Conservation (phyloP, 768 basidiomycete genomes). For the Cystofilobasidium bisporidii region DNA sequence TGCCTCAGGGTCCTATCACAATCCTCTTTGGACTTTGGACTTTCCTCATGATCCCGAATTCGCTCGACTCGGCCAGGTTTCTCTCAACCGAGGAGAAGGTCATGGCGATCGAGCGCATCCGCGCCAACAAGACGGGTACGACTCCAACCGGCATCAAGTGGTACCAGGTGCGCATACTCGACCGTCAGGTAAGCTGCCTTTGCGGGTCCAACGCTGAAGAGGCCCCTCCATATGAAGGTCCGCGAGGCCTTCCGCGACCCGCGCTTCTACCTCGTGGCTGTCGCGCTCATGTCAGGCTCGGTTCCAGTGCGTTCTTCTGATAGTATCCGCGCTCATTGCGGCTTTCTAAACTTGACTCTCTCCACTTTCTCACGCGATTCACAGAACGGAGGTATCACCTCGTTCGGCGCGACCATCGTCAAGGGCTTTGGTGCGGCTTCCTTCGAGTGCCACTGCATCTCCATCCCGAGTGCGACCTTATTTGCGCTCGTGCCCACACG, state of each 20-base stretch:
- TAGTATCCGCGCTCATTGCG: no score
- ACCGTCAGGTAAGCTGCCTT: no score
- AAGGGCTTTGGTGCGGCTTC: neutral
- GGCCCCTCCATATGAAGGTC: no score
- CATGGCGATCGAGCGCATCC: conserved; percentile 7
- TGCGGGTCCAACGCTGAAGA: no score
- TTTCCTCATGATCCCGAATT: neutral
- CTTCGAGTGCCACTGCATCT: no score
- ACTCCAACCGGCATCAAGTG: neutral
- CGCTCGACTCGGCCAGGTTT: neutral
- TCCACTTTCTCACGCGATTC: no score
- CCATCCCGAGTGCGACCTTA: no score
- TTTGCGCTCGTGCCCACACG: no score
- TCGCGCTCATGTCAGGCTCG: neutral
- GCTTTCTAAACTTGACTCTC: no score
- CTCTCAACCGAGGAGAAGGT: neutral
- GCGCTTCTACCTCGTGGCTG: conserved; percentile 3
- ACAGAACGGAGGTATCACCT: conserved; percentile 8
- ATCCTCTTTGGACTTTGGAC: neutral
- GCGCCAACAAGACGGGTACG: conserved; percentile 6
- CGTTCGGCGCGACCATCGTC: conserved; percentile 2
- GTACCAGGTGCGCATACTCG: no score
- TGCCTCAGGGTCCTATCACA: conserved; percentile 6
- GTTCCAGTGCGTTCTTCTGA: no score
- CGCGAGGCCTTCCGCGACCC: neutral